A percentile compares a stretch with the other conserved stretches of the same genome.
These are phyloP conservation scores for Thraustotheca clavata DNA, from an alignment of 352 stramenopile genomes.

Conservation along the genomic window DNA sequence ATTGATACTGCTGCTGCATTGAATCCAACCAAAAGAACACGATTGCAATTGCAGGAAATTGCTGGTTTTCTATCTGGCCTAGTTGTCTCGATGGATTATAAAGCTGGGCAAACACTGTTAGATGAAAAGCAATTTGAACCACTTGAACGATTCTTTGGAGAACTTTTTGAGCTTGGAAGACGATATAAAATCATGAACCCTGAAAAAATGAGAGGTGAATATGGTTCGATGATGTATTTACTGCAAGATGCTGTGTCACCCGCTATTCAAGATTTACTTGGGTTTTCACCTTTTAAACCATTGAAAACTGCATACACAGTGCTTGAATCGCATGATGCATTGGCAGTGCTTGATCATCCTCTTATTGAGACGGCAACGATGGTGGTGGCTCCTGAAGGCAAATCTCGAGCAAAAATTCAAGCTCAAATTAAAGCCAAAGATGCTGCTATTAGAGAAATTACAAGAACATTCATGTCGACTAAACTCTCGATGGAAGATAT, in stretches of 20 bases:
- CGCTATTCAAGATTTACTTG: conserved; percentile 76
- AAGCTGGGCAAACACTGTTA: conserved; percentile 73
- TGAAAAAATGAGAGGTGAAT: conserved; percentile 95
- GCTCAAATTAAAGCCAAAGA: conserved; percentile 92
- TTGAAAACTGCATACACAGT: conserved; percentile 89
- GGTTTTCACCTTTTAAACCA: conserved; percentile 68
- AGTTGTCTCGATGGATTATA: conserved; percentile 87
- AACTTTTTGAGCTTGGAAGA: conserved; percentile 90
- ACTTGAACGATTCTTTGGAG: conserved; percentile 83
- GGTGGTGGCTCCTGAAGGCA: conserved; percentile 89
- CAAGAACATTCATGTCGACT: conserved; percentile 48
- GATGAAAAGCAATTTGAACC: conserved; percentile 87
- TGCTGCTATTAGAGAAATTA: conserved; percentile 80
- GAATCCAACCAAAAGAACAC: conserved; percentile 65
- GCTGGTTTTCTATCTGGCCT: conserved; percentile 86
- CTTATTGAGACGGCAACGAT: conserved; percentile 91
- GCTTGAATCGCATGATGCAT: conserved; percentile 55
- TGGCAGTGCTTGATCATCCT: conserved; percentile 76
- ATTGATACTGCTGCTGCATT: conserved; percentile 67
- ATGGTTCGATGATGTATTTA: conserved; percentile 94
- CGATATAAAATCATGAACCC: conserved; percentile 99
- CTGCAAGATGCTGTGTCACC: conserved; percentile 86
- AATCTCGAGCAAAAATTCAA: conserved; percentile 85
- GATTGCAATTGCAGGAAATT: conserved; percentile 88
- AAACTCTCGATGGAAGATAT: conserved; percentile 18